These are phyloP conservation scores for Malus sylvestris DNA, from an alignment of 306 rosid genomes.

Conservation along the genomic window DNA sequence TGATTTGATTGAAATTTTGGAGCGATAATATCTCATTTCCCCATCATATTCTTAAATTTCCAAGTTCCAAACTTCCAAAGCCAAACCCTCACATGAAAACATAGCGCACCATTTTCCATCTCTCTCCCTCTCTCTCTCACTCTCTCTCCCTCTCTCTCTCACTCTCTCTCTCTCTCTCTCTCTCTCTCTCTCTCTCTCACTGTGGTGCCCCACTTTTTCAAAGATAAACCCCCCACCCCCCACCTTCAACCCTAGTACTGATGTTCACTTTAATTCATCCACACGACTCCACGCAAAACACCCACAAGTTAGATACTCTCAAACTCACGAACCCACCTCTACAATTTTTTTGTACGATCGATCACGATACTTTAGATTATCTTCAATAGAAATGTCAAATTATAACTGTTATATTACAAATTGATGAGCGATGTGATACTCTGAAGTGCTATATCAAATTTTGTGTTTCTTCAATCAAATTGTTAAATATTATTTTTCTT, in stretches of 20 bases:
- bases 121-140: neutral
- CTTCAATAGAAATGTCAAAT: no score
- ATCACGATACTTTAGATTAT: no score
- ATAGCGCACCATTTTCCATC: neutral
- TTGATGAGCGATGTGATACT: no score
- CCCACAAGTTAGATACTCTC: neutral
- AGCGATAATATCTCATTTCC: conserved; percentile 22
- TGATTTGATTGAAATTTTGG: conserved; percentile 28
- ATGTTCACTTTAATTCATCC: neutral
- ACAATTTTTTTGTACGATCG: no score
- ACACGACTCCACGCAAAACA: neutral
- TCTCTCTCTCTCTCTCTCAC: neutral
- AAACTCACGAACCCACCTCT: neutral
- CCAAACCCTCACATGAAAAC: conserved; percentile 21
- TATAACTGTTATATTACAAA: no score
- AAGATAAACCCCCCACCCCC: neutral
- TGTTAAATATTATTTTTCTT: no score
- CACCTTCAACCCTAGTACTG: neutral
- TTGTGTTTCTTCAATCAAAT: no score
- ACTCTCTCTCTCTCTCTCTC: neutral
- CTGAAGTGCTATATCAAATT: no score
- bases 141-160: neutral
- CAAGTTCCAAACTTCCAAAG: conserved; percentile 30
- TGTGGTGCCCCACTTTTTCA: neutral
- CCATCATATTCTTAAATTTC: conserved; percentile 17